Evolutionary conservation across 225 moss, liverwort and hornwort species (phyloP), one percentile per base, ranked within the genome.

Genomic region (Neckera pumila): DNA sequence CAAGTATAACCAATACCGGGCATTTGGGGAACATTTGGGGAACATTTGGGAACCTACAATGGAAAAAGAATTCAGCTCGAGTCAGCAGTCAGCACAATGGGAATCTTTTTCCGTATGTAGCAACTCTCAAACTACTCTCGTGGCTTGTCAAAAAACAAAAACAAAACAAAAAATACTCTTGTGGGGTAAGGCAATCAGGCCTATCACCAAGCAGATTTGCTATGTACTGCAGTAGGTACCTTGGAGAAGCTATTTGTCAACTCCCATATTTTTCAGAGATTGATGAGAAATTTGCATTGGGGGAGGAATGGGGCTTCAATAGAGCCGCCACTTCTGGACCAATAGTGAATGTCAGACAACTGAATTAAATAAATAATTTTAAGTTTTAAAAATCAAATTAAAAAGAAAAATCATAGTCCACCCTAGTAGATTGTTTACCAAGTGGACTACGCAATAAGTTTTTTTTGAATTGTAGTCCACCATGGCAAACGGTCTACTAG

Each of bases 291-390:
- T 43, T 43, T 72, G 38, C 22, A 67, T 38, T 22, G 22, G 12
- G 13, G 17, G 2, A 22, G 38, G 22, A 69, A 38, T 38, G 23
- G 38, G 69, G 13, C 12, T 13, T 23, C 13, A 23, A n/a, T 21
- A n/a, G 67, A 12, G 7, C 7, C 12, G 22, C 69, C 13, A 38
- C 69, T 67, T 11, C 11, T n/a, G 3, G 5, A 67, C 67, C 67
- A 67, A 20, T 3, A 5, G 2, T 21, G 2, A 7, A 38, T 22
- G 38, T 22, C 2, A 38, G 2, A 22, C 4, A 69, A 0, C 4
- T 67, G 7, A 38, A 67, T 21, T 36, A 19, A 19, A 65, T 18
- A 10, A 64, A 65, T 34, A 18, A 34, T 28, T 33, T 2, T 36
- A 8, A 62, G 7, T 14, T 4, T 15, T 7, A 30, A 62, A 2